Evolutionary conservation across 2,329 filamentous ascomycete species (phyloP), one percentile per base, ranked within the genome.

Genomic region (Penicillium decumbens): DNA sequence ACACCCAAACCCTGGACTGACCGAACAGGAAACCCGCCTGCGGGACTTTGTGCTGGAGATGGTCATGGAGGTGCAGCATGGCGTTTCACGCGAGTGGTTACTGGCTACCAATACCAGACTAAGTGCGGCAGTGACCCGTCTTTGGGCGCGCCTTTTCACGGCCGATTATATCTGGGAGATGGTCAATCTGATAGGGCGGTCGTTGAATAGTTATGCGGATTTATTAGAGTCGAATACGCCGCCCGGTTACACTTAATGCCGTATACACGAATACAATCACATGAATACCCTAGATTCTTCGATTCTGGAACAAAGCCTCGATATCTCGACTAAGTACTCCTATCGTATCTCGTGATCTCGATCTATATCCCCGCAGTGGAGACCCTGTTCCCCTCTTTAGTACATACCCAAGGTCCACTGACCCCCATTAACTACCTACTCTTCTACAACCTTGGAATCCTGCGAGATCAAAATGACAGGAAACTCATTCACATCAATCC

Each of bases 121-220:
- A 9, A 66, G 66, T 51, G 65, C 64, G 1, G 59, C 60, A 7
- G 60, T 68, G 18, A 66, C 65, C 1, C 45, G 66, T 5, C 54
- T 69, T 8, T 70, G 67, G 67, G 66, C 65, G 8, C 51, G 66
- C 9, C 51, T 70, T 25, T 70, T 68, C 44, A 65, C 62, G 6
- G 65, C 64, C 0, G 66, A 69, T 49, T 66, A 68, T 56, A 69
- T 69, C 8, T 70, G 67, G 60, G 64, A 69, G 24, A 59, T 70
- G 53, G 65, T 69, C 3, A 61, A 63, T 55, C 47, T 70, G 33
- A 68, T 70, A 27, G 67, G 67, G 18, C 58, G 61, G 28, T 67
- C 67, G 4, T 56, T 70, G 43, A 61, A 61, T 43, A 60, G 61
- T 10, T 69, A 68, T 55, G 66, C 66, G 1, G 64, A 65, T 46